A percentile compares a stretch with the other conserved stretches of the same genome.
phyloP scores from a whole-genome alignment of 257 asterid species.

The Capsicum rhomboideum region DNA sequence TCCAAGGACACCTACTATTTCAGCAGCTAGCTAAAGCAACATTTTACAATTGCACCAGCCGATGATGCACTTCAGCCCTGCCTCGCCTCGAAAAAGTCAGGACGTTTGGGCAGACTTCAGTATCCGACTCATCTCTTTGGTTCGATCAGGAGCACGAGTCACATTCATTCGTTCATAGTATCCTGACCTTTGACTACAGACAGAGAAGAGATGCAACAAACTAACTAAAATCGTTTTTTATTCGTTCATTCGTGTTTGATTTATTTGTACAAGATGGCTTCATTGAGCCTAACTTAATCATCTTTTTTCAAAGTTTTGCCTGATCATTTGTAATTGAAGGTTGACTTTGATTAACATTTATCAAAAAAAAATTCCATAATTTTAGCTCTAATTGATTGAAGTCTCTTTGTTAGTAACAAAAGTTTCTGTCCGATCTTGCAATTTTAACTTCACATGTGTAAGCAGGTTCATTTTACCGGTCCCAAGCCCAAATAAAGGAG shows the following conservation, averaged over 20 bases:
- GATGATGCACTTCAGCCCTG: neutral
- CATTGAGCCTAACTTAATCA: slow-evolving; percentile 27
- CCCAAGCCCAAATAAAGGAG: neutral
- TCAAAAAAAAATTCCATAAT: neutral
- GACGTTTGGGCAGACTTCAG: neutral
- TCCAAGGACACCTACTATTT: slow-evolving; percentile 61
- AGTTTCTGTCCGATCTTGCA: neutral
- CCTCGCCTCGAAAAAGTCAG: neutral
- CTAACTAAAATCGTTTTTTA: slow-evolving; percentile 34
- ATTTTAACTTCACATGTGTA: fast-evolving
- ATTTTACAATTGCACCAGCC: neutral
- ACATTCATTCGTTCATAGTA: neutral
- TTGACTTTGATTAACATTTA: slow-evolving; percentile 8
- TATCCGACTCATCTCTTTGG: neutral
- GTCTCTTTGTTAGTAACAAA: neutral
- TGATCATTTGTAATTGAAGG: neutral
- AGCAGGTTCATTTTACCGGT: neutral
- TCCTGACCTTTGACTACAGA: slow-evolving; percentile 3
- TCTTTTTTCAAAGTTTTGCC: slow-evolving; percentile 32
- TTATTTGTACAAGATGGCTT: slow-evolving; percentile 15
- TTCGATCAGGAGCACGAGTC: neutral
- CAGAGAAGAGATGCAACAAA: neutral
- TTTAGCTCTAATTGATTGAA: neutral
- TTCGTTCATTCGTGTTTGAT: slow-evolving; percentile 26
- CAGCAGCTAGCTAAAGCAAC: slow-evolving; percentile 33